phyloP scores from a whole-genome alignment of 495 filamentous ascomycete genomes.

The Podospora anserina region DNA sequence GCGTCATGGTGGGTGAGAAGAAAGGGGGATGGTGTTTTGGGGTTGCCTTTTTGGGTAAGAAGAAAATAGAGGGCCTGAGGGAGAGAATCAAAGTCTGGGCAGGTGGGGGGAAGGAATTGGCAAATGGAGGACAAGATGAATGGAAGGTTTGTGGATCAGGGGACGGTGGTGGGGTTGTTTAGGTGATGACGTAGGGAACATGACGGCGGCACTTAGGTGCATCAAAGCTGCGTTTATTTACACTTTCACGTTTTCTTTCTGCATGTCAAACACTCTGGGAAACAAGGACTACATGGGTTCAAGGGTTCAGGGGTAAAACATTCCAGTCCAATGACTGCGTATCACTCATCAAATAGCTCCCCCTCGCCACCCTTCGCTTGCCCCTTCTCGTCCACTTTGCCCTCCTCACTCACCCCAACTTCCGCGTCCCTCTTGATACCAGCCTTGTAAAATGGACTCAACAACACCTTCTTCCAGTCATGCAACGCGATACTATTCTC shows the following conservation, averaged over 20 bases:
- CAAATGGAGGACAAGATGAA: no score
- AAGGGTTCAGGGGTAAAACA: no score
- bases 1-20: background rate
- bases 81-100: background rate
- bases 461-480: constrained; percentile 33
- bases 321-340: no score
- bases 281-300: no score
- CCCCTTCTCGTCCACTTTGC: background rate
- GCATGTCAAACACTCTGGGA: no score
- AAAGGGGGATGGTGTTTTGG: background rate
- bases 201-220: no score
- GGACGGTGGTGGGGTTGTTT: no score
- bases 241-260: no score
- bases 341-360: background rate
- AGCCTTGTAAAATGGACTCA: constrained; percentile 9
- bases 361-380: background rate
- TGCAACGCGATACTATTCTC: constrained; percentile 38
- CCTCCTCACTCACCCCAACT: background rate
- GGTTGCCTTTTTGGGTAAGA: background rate
- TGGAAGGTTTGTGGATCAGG: no score
- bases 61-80: background rate
- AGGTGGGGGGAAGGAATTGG: no score
- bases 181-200: no score
- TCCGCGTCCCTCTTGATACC: constrained; percentile 4
- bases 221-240: no score